Conservation (phyloP, 306 rosid genomes). For the Senna tora region DNA sequence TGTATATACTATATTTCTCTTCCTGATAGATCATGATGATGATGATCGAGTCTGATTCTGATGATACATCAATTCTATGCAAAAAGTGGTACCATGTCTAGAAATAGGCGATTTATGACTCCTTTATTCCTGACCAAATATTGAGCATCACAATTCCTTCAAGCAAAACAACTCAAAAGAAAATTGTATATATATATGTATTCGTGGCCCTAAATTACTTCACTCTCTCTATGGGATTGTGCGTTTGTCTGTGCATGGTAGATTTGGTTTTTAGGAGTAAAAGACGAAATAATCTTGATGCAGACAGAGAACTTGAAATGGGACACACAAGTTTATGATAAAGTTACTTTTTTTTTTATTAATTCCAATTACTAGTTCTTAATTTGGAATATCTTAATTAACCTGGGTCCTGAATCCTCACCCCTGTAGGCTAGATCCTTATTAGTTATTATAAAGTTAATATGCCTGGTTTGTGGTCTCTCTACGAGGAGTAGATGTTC, state of each 20-base stretch:
- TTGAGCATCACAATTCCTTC: slow-evolving; percentile 5
- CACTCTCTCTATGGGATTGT: background rate
- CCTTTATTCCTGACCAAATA: slow-evolving; percentile 4
- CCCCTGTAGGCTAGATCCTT: too few species aligned
- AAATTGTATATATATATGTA: background rate
- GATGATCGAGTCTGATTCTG: background rate
- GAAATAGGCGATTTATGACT: background rate
- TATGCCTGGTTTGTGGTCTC: too few species aligned
- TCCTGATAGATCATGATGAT: background rate
- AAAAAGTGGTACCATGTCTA: slow-evolving; percentile 8
- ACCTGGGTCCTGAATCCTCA: too few species aligned
- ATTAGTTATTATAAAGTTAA: too few species aligned
- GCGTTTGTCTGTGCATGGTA: background rate
- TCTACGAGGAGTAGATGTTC: too few species aligned
- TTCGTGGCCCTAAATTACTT: background rate
- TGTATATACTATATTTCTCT: background rate
- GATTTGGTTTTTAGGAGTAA: slow-evolving; percentile 38
- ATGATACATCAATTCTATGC: background rate
- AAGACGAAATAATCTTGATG: slow-evolving; percentile 24
- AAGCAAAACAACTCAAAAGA: background rate
- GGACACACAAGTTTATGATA: slow-evolving; percentile 14
- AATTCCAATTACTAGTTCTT: background rate
- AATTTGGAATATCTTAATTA: slow-evolving; percentile 30
- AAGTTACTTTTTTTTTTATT: slow-evolving; percentile 2
- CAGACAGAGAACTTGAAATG: slow-evolving; percentile 36